These are phyloP conservation scores for Zhuliangozyma blackwelliae DNA, from an alignment of 1,139 yeast species.

Conservation along the genomic window DNA sequence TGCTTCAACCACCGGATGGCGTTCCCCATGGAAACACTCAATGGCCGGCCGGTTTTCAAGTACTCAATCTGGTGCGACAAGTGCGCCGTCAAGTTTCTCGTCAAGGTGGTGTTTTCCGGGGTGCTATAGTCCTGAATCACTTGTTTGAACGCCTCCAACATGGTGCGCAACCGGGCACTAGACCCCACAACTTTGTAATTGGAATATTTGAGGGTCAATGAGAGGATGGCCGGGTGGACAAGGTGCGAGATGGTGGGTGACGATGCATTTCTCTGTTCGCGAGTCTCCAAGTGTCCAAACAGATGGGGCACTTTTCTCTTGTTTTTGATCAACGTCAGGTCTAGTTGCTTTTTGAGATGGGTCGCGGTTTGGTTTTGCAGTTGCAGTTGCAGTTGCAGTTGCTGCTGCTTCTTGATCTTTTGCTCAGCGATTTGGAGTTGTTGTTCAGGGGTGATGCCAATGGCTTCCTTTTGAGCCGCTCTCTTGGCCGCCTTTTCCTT, in stretches of 20 bases:
- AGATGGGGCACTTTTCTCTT: constrained; percentile 54
- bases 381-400: constrained; percentile 17
- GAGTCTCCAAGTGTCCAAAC: constrained; percentile 84
- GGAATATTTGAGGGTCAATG: constrained; percentile 76
- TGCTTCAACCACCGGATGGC: constrained; percentile 97
- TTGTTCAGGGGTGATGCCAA: constrained; percentile 45
- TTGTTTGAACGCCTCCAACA: constrained; percentile 79
- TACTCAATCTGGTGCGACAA: constrained; percentile 94
- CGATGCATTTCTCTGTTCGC: constrained; percentile 71
- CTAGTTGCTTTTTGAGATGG: constrained; percentile 52
- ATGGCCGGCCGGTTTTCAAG: constrained; percentile 85
- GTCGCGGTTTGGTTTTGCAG: constrained; percentile 29
- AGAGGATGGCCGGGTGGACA: constrained; percentile 82
- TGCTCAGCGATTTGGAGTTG: constrained; percentile 37
- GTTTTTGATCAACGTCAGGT: constrained; percentile 47
- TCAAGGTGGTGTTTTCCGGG: constrained; percentile 79
- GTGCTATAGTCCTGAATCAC: constrained; percentile 80
- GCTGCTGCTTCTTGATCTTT: constrained; percentile 37
- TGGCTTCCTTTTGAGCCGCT: constrained; percentile 60
- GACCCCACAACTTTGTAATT: constrained; percentile 89
- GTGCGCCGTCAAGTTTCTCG: constrained; percentile 85
- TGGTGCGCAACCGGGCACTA: constrained; percentile 74
- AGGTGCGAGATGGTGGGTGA: constrained; percentile 60
- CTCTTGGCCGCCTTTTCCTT: constrained; percentile 88
- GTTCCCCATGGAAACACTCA: constrained; percentile 94